Conservation (phyloP, 2,329 filamentous ascomycete genomes). For the Cercospora berteroae region DNA sequence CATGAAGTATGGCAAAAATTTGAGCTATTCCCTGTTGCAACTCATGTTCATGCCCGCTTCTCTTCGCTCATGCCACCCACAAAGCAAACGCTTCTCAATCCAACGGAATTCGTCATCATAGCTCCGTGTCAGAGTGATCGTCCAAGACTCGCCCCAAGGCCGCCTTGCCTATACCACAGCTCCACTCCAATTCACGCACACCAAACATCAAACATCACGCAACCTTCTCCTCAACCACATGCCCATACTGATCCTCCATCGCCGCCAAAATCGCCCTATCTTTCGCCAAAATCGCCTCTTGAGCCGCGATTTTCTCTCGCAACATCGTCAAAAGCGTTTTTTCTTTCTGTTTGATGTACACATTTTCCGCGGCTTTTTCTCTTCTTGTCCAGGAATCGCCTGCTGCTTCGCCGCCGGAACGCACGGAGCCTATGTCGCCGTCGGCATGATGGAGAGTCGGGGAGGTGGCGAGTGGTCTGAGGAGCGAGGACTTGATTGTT, state of each 20-base stretch:
- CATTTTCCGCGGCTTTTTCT: slow-evolving; percentile 78
- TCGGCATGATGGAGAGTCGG: slow-evolving; percentile 20
- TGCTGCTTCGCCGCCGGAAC: slow-evolving; percentile 26
- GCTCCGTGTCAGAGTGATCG: background rate
- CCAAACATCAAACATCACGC: background rate
- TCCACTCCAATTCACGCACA: background rate
- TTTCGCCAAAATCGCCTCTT: slow-evolving; percentile 51
- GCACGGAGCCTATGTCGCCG: slow-evolving; percentile 39
- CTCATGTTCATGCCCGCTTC: background rate
- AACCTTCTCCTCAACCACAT: background rate
- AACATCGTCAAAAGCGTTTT: slow-evolving; percentile 70
- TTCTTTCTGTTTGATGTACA: slow-evolving; percentile 79
- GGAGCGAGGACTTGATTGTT: background rate
- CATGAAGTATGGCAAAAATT: background rate
- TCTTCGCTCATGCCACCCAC: background rate
- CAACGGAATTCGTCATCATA: background rate
- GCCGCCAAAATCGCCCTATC: slow-evolving; percentile 17
- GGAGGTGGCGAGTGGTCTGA: background rate
- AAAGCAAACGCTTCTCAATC: background rate
- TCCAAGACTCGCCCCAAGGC: too few relatives aligned
- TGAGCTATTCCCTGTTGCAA: background rate
- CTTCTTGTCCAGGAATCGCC: slow-evolving; percentile 80
- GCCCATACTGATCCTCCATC: slow-evolving; percentile 17
- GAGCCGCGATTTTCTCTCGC: slow-evolving; percentile 66
- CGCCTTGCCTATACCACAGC: too few relatives aligned